Conservation (phyloP, 2,329 filamentous ascomycete species). For the Botrytis deweyae region DNA sequence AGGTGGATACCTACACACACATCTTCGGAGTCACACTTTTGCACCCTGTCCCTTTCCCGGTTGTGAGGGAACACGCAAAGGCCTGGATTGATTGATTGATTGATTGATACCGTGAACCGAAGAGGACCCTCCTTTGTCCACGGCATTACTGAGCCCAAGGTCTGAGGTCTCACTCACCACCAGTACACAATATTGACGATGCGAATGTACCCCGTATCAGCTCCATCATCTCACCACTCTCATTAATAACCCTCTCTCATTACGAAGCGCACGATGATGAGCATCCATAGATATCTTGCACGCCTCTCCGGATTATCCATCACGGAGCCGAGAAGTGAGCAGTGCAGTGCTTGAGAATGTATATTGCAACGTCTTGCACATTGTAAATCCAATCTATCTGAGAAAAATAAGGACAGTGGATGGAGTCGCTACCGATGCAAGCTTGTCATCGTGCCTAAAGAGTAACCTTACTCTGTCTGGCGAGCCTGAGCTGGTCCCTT, state of each 20-base stretch:
- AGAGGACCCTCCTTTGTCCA: neutral
- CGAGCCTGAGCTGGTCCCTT: neutral
- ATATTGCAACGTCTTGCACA: neutral
- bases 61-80: neutral
- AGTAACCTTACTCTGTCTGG: too few species aligned
- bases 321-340: neutral
- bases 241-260: neutral
- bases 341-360: neutral
- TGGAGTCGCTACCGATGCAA: neutral
- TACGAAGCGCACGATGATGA: neutral
- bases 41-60: neutral
- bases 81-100: neutral
- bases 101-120: neutral
- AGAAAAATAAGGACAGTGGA: neutral
- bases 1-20: neutral
- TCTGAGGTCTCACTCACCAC: conserved; percentile 1
- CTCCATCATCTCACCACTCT: neutral
- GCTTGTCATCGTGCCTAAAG: neutral
- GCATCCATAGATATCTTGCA: too few species aligned
- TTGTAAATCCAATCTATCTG: neutral
- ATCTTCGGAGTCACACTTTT: neutral
- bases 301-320: neutral
- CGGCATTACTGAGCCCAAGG: neutral
- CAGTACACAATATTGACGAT: neutral
- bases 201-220: too few species aligned